These are phyloP conservation scores for Fusarium scirpi DNA, from an alignment of 2,329 filamentous ascomycete genomes.

Conservation along the genomic window DNA sequence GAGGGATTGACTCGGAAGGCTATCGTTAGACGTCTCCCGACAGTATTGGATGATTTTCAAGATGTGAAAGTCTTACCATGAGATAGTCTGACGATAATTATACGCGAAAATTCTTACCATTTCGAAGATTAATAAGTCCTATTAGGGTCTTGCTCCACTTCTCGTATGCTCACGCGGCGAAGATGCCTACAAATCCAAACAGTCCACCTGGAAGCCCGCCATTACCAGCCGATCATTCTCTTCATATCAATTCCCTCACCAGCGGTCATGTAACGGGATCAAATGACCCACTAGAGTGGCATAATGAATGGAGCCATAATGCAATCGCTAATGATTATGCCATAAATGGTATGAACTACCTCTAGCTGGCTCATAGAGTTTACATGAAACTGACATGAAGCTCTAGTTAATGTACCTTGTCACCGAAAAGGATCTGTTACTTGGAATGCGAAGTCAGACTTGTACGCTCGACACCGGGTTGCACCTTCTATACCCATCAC, in stretches of 20 bases:
- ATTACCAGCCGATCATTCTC: not conserved
- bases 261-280: not conserved
- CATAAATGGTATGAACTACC: not conserved
- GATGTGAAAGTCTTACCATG: not conserved
- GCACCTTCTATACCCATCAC: constrained; percentile 48
- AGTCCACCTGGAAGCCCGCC: not conserved
- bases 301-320: not conserved
- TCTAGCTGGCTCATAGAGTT: not conserved
- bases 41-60: not conserved
- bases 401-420: constrained; percentile 65
- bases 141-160: not conserved
- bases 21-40: not conserved
- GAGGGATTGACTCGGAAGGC: not conserved
- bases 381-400: not conserved
- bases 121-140: not conserved
- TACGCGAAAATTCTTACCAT: not conserved
- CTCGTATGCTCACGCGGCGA: not conserved
- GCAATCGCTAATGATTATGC: not conserved
- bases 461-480: constrained; percentile 31
- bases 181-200: not conserved
- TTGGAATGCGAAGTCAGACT: constrained; percentile 57
- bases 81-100: not conserved
- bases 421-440: constrained; percentile 65
- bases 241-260: not conserved
- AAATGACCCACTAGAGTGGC: not conserved